Evolutionary conservation across 164 flowering plant genomes (phyloP), one percentile per base, ranked within the genome.

Genomic region (Magnolia kwangsiensis): DNA sequence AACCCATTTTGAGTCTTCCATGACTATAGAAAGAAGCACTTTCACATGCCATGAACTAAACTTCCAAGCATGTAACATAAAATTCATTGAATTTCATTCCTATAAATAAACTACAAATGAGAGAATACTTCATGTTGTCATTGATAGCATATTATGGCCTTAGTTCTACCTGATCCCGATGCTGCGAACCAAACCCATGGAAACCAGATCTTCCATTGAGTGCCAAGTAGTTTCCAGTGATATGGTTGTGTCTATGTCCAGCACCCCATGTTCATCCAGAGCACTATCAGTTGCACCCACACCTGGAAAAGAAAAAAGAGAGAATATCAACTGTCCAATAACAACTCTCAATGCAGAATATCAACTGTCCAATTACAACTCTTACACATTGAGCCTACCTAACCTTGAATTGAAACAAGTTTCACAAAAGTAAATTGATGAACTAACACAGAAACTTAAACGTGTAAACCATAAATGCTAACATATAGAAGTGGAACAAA

Each of bases 211-310:
- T 87, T 95, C 98, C 99, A 95, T 93, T 50, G 89, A 89, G 86
- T 87, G 97, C 99, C 99, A 95, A 64, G 99, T 95, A 31, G 96
- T 90, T 81, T 95, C 98, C 84, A 95, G 81, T 16, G 98, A 85
- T 76, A 93, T 85, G 59, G 94, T 91, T 58, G 95, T 92, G 83
- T 95, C 97, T 63, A 93, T 93, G 18, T 92, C 98, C 82, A 93
- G 84, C 55, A 92, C 90, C 64, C 98, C 98, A 83, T 95, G 89
- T 21, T 87, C 95, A 79, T 79, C 98, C 72, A 91, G 67, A 63
- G 92, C 96, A 87, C 96, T 93, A 10, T 21, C 83, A 76, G 97
- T 91, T 51, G 76, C 65, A 21, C 70, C 70, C 59, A 50, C 63
- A 74, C 55, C 76, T 64, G 67, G 4, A 21, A 16, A 55, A 9